These are phyloP conservation scores for Corymbia citriodora DNA, from an alignment of 441 rosid genomes.

Conservation along the genomic window DNA sequence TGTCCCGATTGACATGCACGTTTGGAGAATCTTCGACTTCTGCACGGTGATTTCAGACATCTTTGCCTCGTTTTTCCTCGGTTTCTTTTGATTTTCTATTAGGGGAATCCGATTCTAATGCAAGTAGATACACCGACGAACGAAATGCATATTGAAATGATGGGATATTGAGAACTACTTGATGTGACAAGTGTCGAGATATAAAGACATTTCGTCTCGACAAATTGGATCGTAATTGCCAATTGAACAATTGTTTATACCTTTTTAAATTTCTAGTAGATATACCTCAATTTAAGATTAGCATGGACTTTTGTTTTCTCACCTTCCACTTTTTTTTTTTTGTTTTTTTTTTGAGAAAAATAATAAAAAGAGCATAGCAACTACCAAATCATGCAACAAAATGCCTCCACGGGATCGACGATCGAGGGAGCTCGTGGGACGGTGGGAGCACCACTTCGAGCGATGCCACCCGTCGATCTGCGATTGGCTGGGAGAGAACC, in stretches of 20 bases:
- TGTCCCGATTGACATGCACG: neutral
- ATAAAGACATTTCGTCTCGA: neutral
- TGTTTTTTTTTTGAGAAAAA: neutral
- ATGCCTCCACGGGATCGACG: neutral
- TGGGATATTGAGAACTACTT: rapidly evolving
- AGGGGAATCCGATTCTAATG: neutral
- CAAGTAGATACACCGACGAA: rapidly evolving
- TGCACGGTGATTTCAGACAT: rapidly evolving
- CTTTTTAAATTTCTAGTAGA: neutral
- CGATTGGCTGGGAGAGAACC: neutral
- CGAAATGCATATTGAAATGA: rapidly evolving
- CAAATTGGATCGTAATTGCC: neutral
- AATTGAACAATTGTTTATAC: rapidly evolving
- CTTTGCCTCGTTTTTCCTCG: neutral
- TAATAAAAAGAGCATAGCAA: neutral
- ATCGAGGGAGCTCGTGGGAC: neutral
- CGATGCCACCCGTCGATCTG: neutral
- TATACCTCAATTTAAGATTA: neutral
- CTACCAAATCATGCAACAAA: neutral
- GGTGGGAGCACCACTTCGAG: neutral
- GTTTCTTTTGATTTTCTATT: neutral
- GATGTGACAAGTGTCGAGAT: neutral
- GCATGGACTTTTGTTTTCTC: neutral
- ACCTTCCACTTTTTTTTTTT: neutral
- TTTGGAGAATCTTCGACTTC: neutral